Evolutionary conservation across 768 basidiomycete genomes (phyloP).

Genomic region (Leccinum aurantiacum): DNA sequence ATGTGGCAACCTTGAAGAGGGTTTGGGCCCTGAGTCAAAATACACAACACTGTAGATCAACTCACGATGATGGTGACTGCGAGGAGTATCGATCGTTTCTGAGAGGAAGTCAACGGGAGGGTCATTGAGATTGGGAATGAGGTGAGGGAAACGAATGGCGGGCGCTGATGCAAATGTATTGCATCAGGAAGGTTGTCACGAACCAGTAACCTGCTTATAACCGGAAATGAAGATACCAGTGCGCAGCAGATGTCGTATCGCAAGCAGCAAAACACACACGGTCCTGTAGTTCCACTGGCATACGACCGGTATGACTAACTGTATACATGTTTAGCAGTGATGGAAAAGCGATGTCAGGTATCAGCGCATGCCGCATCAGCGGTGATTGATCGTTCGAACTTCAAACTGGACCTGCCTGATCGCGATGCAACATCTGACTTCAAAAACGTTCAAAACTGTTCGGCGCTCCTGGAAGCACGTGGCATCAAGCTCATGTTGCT

Average conservation of each 20-base stretch:
- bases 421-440: background rate
- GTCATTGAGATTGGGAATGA: conserved; percentile 14
- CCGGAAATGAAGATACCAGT: background rate
- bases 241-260: background rate
- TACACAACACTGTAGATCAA: background rate
- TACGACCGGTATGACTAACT: background rate
- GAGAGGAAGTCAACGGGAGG: conserved; percentile 28
- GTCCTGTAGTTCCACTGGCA: background rate
- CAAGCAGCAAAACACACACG: background rate
- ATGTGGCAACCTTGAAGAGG: conserved; percentile 18
- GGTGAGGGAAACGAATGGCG: background rate
- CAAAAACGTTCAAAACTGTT: background rate
- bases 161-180: background rate
- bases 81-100: conserved; percentile 31
- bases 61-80: conserved; percentile 29
- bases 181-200: background rate
- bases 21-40: background rate
- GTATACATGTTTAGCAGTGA: background rate
- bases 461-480: too few relatives aligned
- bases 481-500: too few relatives aligned
- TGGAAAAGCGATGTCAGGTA: background rate
- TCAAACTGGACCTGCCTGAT: background rate
- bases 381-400: background rate
- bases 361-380: background rate
- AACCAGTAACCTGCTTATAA: conserved; percentile 1